A percentile compares a stretch with the other conserved stretches of the same genome.
These are phyloP conservation scores for Bipolaris victoriae DNA, from an alignment of 2,329 filamentous ascomycete species.

Conservation along the genomic window DNA sequence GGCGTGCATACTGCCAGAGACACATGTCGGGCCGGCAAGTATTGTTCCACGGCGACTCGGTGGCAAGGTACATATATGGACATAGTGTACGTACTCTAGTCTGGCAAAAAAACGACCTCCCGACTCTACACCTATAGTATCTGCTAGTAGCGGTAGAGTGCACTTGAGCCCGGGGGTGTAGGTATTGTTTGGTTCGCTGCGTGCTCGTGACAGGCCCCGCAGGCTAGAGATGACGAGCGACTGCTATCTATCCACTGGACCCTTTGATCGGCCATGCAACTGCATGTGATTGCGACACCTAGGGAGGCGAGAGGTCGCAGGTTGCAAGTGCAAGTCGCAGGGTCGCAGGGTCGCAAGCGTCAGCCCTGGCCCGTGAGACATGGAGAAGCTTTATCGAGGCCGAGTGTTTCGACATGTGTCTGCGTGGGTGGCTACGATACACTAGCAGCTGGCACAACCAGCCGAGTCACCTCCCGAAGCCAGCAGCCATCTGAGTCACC, in stretches of 20 bases:
- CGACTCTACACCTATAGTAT: background rate
- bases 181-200: background rate
- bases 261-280: constrained; percentile 28
- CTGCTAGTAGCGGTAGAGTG: constrained; percentile 2
- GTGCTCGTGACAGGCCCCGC: constrained; percentile 14
- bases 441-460: constrained; percentile 14
- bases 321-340: background rate
- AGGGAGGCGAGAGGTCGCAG: background rate
- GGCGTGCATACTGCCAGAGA: background rate
- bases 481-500: constrained; percentile 10
- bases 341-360: too few relatives aligned
- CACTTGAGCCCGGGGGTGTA: too few relatives aligned
- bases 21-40: constrained; percentile 11
- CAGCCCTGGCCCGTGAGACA: constrained; percentile 10
- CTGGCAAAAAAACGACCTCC: too few relatives aligned
- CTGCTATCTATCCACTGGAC: constrained; percentile 14
- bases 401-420: constrained; percentile 28
- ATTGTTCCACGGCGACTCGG: constrained; percentile 2
- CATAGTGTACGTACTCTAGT: too few relatives aligned
- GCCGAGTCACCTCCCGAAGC: constrained; percentile 11
- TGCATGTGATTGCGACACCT: constrained; percentile 30
- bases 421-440: background rate
- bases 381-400: constrained; percentile 26
- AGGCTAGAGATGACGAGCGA: constrained; percentile 30
- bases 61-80: constrained; percentile 8